Conservation (phyloP, 208 protist species). For the Acanthamoeba sp. region DNA sequence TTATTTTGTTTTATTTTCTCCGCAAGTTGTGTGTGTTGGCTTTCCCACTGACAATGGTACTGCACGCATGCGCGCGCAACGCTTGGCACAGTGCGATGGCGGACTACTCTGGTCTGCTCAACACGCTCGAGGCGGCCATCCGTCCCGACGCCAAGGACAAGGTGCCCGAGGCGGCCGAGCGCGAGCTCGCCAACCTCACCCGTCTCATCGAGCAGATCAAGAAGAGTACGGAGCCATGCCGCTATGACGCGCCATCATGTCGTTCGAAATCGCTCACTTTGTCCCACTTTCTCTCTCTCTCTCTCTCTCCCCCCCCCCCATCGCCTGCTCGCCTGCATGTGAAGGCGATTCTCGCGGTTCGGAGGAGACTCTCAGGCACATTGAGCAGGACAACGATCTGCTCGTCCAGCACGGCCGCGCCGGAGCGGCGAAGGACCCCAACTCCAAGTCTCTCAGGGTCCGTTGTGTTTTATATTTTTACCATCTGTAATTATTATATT, state of each 20-base stretch:
- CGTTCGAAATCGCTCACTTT: too few relatives aligned
- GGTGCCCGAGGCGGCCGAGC: slow-evolving; percentile 21
- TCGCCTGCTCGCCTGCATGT: too few relatives aligned
- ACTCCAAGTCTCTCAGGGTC: neutral
- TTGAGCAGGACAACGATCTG: slow-evolving; percentile 25
- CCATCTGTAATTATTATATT: neutral
- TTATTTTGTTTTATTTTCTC: too few relatives aligned
- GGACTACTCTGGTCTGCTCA: slow-evolving; percentile 11
- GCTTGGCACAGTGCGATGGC: neutral
- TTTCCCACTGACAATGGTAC: too few relatives aligned
- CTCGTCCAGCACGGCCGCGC: slow-evolving; percentile 22
- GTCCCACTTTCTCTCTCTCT: too few relatives aligned
- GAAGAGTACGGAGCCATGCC: neutral
- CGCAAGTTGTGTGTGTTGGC: too few relatives aligned
- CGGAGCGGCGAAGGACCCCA: neutral
- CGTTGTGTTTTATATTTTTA: neutral
- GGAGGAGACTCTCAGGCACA: slow-evolving; percentile 22
- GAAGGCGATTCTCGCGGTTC: neutral
- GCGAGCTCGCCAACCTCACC: slow-evolving; percentile 21
- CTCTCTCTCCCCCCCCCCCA: too few relatives aligned
- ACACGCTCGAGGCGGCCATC: slow-evolving; percentile 34
- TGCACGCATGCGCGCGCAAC: too few relatives aligned
- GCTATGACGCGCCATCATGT: too few relatives aligned
- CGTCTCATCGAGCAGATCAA: neutral
- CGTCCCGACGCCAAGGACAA: slow-evolving; percentile 50